Evolutionary conservation across 345 rosid species (phyloP).

Genomic region (Hibiscus trionum): DNA sequence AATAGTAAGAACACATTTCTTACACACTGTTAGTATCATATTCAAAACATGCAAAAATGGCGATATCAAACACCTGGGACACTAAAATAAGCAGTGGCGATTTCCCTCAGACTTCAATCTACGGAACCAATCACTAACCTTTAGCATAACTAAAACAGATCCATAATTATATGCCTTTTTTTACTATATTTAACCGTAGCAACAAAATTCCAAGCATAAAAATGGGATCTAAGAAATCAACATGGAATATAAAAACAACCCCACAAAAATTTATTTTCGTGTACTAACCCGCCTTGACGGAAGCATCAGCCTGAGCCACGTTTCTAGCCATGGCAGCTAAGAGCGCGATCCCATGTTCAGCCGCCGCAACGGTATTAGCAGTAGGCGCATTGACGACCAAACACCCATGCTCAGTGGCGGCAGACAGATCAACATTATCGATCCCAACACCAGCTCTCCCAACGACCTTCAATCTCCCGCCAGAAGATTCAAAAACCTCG

Average conservation of each 20-base stretch:
- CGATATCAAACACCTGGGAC: background rate
- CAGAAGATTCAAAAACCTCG: constrained; percentile 71
- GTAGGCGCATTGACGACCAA: constrained; percentile 92
- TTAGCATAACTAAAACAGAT: background rate
- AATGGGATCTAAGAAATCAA: constrained; percentile 7
- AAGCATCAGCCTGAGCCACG: constrained; percentile 83
- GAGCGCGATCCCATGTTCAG: constrained; percentile 91
- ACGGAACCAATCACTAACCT: background rate
- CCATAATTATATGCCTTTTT: background rate
- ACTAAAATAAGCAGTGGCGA: background rate
- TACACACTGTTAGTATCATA: background rate
- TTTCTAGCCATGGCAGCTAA: constrained; percentile 83
- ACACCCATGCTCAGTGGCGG: constrained; percentile 87
- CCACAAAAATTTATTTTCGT: background rate
- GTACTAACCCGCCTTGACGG: constrained; percentile 77
- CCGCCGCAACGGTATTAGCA: constrained; percentile 87
- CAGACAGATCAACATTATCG: constrained; percentile 86
- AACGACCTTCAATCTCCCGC: constrained; percentile 78
- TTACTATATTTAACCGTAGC: background rate
- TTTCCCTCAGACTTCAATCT: background rate
- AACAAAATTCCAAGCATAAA: background rate
- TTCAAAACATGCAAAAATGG: background rate
- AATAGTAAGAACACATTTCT: background rate
- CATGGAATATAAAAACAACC: background rate
- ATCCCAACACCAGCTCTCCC: constrained; percentile 95